Evolutionary conservation across 2,329 filamentous ascomycete species (phyloP).

Genomic region (Dichotomopilus funicola): DNA sequence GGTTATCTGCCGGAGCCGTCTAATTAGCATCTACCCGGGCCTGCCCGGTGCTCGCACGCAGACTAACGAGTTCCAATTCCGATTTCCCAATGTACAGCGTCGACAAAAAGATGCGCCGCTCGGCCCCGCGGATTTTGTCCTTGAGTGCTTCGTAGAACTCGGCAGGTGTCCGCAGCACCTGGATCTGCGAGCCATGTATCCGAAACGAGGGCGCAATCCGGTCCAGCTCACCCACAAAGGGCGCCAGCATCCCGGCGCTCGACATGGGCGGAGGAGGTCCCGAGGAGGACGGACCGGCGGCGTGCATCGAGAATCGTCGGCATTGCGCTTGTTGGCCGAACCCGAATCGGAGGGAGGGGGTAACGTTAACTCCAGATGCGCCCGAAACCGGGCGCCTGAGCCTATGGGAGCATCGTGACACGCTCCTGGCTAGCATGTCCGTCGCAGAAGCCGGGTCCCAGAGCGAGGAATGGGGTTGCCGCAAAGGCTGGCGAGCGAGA

Average conservation of each 20-base stretch:
- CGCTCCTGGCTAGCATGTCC: slow-evolving; percentile 26
- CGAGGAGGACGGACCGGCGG: slow-evolving; percentile 24
- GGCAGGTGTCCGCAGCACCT: slow-evolving; percentile 70
- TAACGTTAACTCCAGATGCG: neutral
- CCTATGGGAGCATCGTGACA: slow-evolving; percentile 22
- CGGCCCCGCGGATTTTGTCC: slow-evolving; percentile 75
- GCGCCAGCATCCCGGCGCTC: slow-evolving; percentile 40
- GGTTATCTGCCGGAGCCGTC: slow-evolving; percentile 49
- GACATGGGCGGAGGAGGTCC: slow-evolving; percentile 21
- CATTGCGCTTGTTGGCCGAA: slow-evolving; percentile 30
- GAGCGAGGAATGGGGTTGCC: neutral
- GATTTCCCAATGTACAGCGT: slow-evolving; percentile 94
- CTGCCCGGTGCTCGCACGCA: neutral
- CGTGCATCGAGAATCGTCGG: slow-evolving; percentile 37
- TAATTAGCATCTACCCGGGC: neutral
- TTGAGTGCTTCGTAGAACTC: slow-evolving; percentile 91
- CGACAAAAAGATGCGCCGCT: slow-evolving; percentile 80
- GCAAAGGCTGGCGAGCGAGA: neutral
- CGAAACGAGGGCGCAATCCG: slow-evolving; percentile 86
- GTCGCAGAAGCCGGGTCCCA: slow-evolving; percentile 6
- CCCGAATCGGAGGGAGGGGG: slow-evolving; percentile 11
- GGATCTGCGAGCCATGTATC: slow-evolving; percentile 71
- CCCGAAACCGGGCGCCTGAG: slow-evolving; percentile 17
- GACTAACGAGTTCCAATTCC: slow-evolving; percentile 70
- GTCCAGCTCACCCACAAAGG: slow-evolving; percentile 68